Base-by-base conservation (phyloP, 2,329 filamentous ascomycete genomes). In the Fusarium newnesense region DNA sequence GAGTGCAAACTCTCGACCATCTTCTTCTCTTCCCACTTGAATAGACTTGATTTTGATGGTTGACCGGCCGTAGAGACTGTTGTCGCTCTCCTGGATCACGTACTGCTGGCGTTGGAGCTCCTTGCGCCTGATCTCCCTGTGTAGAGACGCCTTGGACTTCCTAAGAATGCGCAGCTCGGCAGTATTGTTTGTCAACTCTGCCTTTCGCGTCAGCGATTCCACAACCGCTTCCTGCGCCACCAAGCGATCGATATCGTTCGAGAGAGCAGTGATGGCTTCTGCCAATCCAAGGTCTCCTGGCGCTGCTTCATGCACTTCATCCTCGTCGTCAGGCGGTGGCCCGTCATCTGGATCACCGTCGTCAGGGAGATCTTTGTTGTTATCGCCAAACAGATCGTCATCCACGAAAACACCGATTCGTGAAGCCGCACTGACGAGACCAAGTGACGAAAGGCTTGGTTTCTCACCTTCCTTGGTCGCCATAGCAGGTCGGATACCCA, bases 61-160 rank as follows among this genome's bases (percentile, higher is more conserved):
- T 5, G 96, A 96, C 24, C 96, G 93, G 5, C 96, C 96, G 78
- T 97, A 98, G 30, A 99, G 86, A 81, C 95, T 97, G 81, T 97
- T 99, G 80, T 99, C 97, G 79, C 95, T 98, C 82, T 99, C 96
- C 82, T 99, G 96, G 12, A 98, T 91, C 50, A 97, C 94, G 77
- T 99, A 99, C 80, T 99, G 97, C 81, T 97, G 96, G 59, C 95
- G 90, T 80, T 99, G 96, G 78, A 99, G 89, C 82, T 98, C 96
- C 80, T 98, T 99, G 39, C 95, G 91, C 64, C 94, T 90, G 61
- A 98, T 95, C 81, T 99, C 96, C 74, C 96, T 89, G 78, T 97
- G 93, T 64, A 99, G 85, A 81, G 96, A 99, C 37, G 95, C 92
- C 81, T 96, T 97, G 2, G 95, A 98, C 81, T 99, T 99, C 61